A percentile compares a stretch with the other conserved stretches of the same genome.
Evolutionary conservation across 2,329 filamentous ascomycete species (phyloP).

Genomic region (Phialophora chinensis): DNA sequence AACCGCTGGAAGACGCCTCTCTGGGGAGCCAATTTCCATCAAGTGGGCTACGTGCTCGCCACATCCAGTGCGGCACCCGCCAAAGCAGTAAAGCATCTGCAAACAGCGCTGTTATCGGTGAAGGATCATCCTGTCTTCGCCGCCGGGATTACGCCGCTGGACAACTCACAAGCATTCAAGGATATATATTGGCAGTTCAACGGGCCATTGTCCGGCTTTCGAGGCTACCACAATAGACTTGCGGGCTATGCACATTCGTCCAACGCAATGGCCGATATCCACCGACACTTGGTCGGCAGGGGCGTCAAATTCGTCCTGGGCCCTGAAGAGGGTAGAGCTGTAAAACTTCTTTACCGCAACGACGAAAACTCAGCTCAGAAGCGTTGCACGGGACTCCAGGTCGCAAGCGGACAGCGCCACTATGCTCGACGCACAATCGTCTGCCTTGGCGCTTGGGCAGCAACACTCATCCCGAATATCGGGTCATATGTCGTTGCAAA

Average conservation of each 20-base stretch:
- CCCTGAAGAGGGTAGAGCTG: slow-evolving; percentile 46
- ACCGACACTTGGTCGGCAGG: slow-evolving; percentile 58
- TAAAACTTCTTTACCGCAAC: slow-evolving; percentile 49
- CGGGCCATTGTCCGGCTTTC: slow-evolving; percentile 59
- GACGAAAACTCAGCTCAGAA: slow-evolving; percentile 50
- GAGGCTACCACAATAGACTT: slow-evolving; percentile 64
- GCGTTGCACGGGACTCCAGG: slow-evolving; percentile 46
- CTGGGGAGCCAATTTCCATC: slow-evolving; percentile 54
- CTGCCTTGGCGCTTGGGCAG: slow-evolving; percentile 59
- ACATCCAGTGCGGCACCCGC: slow-evolving; percentile 47
- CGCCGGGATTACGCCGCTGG: slow-evolving; percentile 45
- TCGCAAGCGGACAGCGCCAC: slow-evolving; percentile 45
- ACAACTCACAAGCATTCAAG: slow-evolving; percentile 54
- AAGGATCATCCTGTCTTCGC: slow-evolving; percentile 46
- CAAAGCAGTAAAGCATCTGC: slow-evolving; percentile 34
- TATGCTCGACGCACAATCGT: slow-evolving; percentile 53
- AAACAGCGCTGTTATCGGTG: slow-evolving; percentile 47
- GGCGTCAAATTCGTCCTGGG: slow-evolving; percentile 58
- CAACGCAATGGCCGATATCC: slow-evolving; percentile 56
- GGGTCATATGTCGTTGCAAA: slow-evolving; percentile 61
- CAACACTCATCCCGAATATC: slow-evolving; percentile 56
- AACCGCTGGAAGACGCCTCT: slow-evolving; percentile 53
- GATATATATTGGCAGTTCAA: slow-evolving; percentile 53
- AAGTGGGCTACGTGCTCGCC: slow-evolving; percentile 52
- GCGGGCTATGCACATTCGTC: slow-evolving; percentile 63